Evolutionary conservation across 371 early-diverging fungal genomes (phyloP), one percentile per base, ranked within the genome.

Genomic region (Polyrhizophydium stewartii): DNA sequence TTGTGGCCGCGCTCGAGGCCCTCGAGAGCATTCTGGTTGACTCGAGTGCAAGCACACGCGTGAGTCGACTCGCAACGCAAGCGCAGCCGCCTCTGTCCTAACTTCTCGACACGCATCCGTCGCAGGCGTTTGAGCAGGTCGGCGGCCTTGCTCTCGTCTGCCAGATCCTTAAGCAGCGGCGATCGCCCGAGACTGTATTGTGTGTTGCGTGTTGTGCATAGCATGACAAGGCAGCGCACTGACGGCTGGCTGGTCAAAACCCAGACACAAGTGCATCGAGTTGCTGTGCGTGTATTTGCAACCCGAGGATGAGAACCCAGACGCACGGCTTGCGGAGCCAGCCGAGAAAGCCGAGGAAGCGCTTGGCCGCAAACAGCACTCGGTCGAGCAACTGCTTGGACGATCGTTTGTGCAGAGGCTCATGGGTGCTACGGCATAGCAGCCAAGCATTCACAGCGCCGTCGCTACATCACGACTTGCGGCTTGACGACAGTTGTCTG

Each of bases 251-350:
- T 35, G 35, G 7, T 35, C 7, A 35, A 3, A 35, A 35, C 35
- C 3, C 35, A 53, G 53, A 17, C 53, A 53, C 53, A 53, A 53
- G 35, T 53, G 53, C 25, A 53, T 53, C 13, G 53, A 53, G 24
- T 27, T 53, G 16, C n/a, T 53, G 30, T 53, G 35, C n/a, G 21
- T 53, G 32, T 53, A 53, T 25, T 6, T 53, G 35, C 53, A 53
- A 27, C 53, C 53, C 2, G 53, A 53, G 35, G n/a, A 5, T 5
- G 35, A 25, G n/a, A 12, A 53, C 24, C 53, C 53, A 53, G 53
- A 53, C 35, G n/a, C 32, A 7, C 5, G 10, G 3, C 21, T 53
- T 30, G 32, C 6, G 9, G 53, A 31, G 9, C 30, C n/a, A n/a
- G n/a, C n/a, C n/a, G n/a, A n/a, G n/a, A n/a, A n/a, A n/a, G n/a